Conservation (phyloP, 2,329 filamentous ascomycete genomes). For the Eutypa lata region DNA sequence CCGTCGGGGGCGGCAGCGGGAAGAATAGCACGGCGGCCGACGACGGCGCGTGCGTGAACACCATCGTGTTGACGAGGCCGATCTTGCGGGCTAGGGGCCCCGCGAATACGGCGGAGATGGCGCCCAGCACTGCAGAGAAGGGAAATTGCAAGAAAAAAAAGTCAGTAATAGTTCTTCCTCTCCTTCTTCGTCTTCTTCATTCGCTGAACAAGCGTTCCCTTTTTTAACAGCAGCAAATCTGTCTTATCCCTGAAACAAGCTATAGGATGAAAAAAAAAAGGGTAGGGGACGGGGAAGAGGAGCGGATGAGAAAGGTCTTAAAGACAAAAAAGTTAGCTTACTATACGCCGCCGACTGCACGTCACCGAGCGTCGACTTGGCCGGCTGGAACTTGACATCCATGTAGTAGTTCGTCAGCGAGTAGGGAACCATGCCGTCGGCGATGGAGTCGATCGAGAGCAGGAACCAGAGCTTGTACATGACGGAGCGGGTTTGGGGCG, state of each 20-base stretch:
- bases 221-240: too few relatives aligned
- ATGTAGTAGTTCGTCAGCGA: slow-evolving; percentile 58
- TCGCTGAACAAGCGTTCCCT: too few relatives aligned
- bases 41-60: slow-evolving; percentile 60
- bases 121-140: slow-evolving; percentile 36
- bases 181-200: too few relatives aligned
- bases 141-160: too few relatives aligned
- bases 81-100: slow-evolving; percentile 55
- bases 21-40: slow-evolving; percentile 60
- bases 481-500: slow-evolving; percentile 50
- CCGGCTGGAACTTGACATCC: slow-evolving; percentile 51
- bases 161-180: too few relatives aligned
- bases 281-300: too few relatives aligned
- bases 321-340: too few relatives aligned
- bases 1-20: slow-evolving; percentile 49
- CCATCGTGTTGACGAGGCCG: slow-evolving; percentile 63
- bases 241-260: too few relatives aligned
- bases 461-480: slow-evolving; percentile 66
- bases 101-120: slow-evolving; percentile 53
- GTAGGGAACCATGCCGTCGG: slow-evolving; percentile 63
- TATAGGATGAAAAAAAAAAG: too few relatives aligned
- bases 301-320: too few relatives aligned
- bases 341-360: slow-evolving; percentile 27
- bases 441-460: slow-evolving; percentile 60
- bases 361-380: slow-evolving; percentile 58